Evolutionary conservation across 139 green algal species (phyloP).

Genomic region (Medakamo hakoo): DNA sequence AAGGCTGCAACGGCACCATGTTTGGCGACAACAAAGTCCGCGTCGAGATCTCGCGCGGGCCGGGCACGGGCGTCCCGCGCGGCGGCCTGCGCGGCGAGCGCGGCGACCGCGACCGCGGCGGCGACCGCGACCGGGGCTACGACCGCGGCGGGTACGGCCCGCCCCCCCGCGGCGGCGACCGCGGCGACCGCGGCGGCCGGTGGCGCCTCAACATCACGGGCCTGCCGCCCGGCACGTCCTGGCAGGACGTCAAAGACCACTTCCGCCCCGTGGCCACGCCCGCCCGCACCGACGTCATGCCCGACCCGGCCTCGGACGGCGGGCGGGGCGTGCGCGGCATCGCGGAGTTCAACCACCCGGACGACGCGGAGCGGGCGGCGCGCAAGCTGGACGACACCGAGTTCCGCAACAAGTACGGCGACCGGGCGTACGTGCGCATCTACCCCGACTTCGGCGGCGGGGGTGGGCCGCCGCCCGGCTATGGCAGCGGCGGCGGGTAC

Average conservation of each 20-base stretch:
- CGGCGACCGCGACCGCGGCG: slow-evolving; percentile 4
- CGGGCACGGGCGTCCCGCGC: too few species aligned
- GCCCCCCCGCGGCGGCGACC: slow-evolving; percentile 5
- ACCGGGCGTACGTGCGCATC: slow-evolving; percentile 27
- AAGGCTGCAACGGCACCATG: slow-evolving; percentile 71
- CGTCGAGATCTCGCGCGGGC: slow-evolving; percentile 57
- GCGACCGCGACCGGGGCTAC: neutral
- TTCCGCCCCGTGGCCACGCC: slow-evolving; percentile 46
- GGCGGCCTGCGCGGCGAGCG: slow-evolving; percentile 23
- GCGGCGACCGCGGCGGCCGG: slow-evolving; percentile 26
- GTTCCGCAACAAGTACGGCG: slow-evolving; percentile 80
- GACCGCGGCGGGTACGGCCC: slow-evolving; percentile 5
- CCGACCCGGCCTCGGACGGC: slow-evolving; percentile 33
- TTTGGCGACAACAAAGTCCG: slow-evolving; percentile 64
- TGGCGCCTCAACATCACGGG: slow-evolving; percentile 56
- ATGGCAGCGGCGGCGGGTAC: neutral
- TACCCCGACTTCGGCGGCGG: slow-evolving; percentile 7
- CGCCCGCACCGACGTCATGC: slow-evolving; percentile 49
- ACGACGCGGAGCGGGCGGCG: slow-evolving; percentile 32
- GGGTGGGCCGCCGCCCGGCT: too few species aligned
- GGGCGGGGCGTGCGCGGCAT: slow-evolving; percentile 28
- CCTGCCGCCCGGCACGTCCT: slow-evolving; percentile 66
- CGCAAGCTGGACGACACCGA: slow-evolving; percentile 58
- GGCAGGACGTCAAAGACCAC: slow-evolving; percentile 90
- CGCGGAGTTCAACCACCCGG: slow-evolving; percentile 47